phyloP scores from a whole-genome alignment of 345 rosid genomes.

The Trapa incisa region DNA sequence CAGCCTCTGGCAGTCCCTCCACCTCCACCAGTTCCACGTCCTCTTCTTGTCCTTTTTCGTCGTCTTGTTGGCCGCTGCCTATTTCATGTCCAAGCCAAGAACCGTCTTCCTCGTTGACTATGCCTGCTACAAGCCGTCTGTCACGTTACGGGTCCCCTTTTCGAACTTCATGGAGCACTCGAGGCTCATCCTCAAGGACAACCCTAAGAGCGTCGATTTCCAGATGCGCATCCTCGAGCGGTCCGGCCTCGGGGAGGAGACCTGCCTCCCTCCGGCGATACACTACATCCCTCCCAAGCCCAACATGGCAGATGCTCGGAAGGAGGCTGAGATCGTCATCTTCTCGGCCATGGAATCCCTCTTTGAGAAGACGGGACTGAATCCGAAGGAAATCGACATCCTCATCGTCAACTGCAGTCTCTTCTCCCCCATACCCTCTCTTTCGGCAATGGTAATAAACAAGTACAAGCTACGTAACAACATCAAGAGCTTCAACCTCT shows the following conservation, averaged over 20 bases:
- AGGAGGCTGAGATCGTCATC: conserved; percentile 54
- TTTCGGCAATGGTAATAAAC: conserved; percentile 69
- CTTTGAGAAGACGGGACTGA: conserved; percentile 44
- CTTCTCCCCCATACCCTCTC: conserved; percentile 27
- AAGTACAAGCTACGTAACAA: conserved; percentile 65
- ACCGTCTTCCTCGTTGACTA: conserved; percentile 29
- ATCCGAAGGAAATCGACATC: conserved; percentile 52
- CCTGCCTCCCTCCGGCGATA: conserved; percentile 42
- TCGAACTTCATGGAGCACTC: too few relatives aligned
- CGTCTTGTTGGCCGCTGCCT: conserved; percentile 15
- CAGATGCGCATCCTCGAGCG: too few relatives aligned
- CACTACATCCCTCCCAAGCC: conserved; percentile 35
- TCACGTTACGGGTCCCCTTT: too few relatives aligned
- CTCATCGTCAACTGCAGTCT: conserved; percentile 33
- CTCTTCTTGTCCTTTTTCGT: conserved; percentile 16
- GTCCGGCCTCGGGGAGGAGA: too few relatives aligned
- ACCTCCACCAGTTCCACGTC: conserved; percentile 16
- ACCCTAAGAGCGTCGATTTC: too few relatives aligned
- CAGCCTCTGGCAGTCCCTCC: conserved; percentile 45
- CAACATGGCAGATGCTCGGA: conserved; percentile 21
- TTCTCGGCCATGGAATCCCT: conserved; percentile 62
- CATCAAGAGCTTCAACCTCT: conserved; percentile 6
- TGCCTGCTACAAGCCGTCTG: not conserved
- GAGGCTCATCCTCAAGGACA: too few relatives aligned
- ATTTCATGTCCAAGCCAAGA: conserved; percentile 25